phyloP scores from a whole-genome alignment of 345 rosid species.

The Turnera subulata region DNA sequence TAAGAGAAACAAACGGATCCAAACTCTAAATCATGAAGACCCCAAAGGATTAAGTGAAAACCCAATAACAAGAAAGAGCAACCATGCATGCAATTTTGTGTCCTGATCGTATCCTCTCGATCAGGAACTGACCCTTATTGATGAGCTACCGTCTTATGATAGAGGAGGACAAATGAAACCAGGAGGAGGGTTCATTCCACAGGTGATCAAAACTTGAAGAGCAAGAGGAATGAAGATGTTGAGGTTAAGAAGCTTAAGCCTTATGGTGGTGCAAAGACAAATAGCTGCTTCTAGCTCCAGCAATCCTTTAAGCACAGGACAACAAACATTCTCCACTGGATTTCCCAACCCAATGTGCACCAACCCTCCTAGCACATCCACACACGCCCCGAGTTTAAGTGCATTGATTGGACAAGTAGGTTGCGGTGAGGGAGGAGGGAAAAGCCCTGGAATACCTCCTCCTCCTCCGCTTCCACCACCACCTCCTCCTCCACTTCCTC shows the following conservation, averaged over 20 bases:
- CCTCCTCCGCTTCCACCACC: conserved; percentile 47
- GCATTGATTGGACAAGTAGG: conserved; percentile 39
- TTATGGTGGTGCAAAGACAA: conserved; percentile 37
- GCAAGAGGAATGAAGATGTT: conserved; percentile 43
- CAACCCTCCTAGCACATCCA: conserved; percentile 38
- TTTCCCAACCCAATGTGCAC: conserved; percentile 38
- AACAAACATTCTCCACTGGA: conserved; percentile 38
- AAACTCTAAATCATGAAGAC: too few relatives aligned
- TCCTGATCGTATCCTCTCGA: too few relatives aligned
- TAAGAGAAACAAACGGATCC: too few relatives aligned
- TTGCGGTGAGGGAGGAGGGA: conserved; percentile 12
- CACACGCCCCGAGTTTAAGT: conserved; percentile 43
- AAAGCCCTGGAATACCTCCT: conserved; percentile 26
- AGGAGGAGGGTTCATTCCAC: conserved; percentile 43
- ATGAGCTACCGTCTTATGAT: too few relatives aligned
- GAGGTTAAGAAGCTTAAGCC: conserved; percentile 42
- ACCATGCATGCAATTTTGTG: too few relatives aligned
- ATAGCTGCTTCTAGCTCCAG: conserved; percentile 48
- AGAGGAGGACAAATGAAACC: conserved; percentile 39
- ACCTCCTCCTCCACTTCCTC: conserved; percentile 27
- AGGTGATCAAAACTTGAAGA: conserved; percentile 35
- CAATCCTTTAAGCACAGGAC: conserved; percentile 39
- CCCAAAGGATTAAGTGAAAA: too few relatives aligned
- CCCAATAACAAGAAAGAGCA: too few relatives aligned
- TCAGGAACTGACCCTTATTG: too few relatives aligned